These are phyloP conservation scores for Trametes villosa DNA, from an alignment of 768 basidiomycete genomes.

Conservation along the genomic window DNA sequence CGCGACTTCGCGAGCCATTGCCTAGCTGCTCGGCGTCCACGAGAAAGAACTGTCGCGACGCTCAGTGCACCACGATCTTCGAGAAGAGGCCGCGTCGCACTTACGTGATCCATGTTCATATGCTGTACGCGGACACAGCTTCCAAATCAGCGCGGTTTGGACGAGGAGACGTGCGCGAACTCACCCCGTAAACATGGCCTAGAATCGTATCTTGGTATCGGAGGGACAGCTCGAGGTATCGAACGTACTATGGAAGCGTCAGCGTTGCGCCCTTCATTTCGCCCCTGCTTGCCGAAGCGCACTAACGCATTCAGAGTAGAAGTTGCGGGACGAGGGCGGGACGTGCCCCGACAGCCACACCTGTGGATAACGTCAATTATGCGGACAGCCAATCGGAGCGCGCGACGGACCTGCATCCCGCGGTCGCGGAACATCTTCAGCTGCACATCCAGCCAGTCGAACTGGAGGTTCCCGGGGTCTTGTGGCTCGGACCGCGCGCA, in stretches of 20 bases:
- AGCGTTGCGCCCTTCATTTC: slow-evolving; percentile 19
- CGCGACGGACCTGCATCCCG: slow-evolving; percentile 67
- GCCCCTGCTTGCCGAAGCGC: slow-evolving; percentile 16
- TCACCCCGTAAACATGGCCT: slow-evolving; percentile 82
- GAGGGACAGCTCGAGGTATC: slow-evolving; percentile 75
- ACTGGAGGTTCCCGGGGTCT: slow-evolving; percentile 87
- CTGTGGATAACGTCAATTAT: slow-evolving; percentile 36
- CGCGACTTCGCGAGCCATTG: slow-evolving; percentile 13
- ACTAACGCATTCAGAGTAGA: slow-evolving; percentile 85
- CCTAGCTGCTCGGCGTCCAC: slow-evolving; percentile 37
- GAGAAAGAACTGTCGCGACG: slow-evolving; percentile 35
- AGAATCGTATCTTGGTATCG: slow-evolving; percentile 87
- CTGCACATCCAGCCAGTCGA: slow-evolving; percentile 92
- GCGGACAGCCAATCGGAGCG: slow-evolving; percentile 17
- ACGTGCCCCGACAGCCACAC: slow-evolving; percentile 74
- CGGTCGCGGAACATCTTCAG: slow-evolving; percentile 66
- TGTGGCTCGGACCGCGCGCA: slow-evolving; percentile 63
- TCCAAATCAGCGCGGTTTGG: slow-evolving; percentile 29
- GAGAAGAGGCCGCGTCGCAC: slow-evolving; percentile 19
- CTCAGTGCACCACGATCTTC: slow-evolving; percentile 3
- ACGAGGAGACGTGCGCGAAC: slow-evolving; percentile 34
- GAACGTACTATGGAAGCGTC: slow-evolving; percentile 51
- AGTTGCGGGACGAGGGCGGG: slow-evolving; percentile 79
- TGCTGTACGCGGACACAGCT: slow-evolving; percentile 50
- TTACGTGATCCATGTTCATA: slow-evolving; percentile 83